A percentile compares a stretch with the other conserved stretches of the same genome.
phyloP scores from a whole-genome alignment of 139 green algal species.

The Deuterostichococcus epilithicus region DNA sequence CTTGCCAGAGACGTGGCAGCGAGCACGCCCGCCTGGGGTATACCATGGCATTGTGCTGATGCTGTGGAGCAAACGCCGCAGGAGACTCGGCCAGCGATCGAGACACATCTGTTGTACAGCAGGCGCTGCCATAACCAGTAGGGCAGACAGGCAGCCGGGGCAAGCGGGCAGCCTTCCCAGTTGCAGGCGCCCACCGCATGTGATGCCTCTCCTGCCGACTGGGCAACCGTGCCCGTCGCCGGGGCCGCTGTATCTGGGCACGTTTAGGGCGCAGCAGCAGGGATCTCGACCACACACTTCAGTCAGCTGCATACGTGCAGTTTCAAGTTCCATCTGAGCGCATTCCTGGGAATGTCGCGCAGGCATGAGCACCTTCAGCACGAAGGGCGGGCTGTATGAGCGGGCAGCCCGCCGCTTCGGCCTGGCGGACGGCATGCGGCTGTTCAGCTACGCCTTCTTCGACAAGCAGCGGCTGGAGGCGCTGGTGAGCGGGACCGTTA shows the following conservation, averaged over 20 bases:
- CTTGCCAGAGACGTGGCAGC: too few relatives aligned
- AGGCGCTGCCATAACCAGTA: too few relatives aligned
- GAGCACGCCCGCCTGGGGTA: too few relatives aligned
- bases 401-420: constrained; percentile 66
- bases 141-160: too few relatives aligned
- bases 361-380: constrained; percentile 91
- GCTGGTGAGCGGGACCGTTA: too few relatives aligned
- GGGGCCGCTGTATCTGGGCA: not conserved
- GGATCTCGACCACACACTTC: not conserved
- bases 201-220: not conserved
- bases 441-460: constrained; percentile 88
- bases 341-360: too few relatives aligned
- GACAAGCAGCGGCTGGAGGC: constrained; percentile 41
- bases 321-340: too few relatives aligned
- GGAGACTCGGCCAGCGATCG: too few relatives aligned
- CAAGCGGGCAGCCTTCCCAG: too few relatives aligned
- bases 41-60: too few relatives aligned
- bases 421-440: constrained; percentile 75
- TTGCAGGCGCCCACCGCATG: not conserved
- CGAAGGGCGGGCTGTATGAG: constrained; percentile 82
- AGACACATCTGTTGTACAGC: too few relatives aligned
- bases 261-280: not conserved
- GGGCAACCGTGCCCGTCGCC: not conserved
- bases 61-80: too few relatives aligned
- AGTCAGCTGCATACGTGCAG: not conserved